Evolutionary conservation across 2,329 filamentous ascomycete genomes (phyloP).

Genomic region (Didymellaceae sp.): DNA sequence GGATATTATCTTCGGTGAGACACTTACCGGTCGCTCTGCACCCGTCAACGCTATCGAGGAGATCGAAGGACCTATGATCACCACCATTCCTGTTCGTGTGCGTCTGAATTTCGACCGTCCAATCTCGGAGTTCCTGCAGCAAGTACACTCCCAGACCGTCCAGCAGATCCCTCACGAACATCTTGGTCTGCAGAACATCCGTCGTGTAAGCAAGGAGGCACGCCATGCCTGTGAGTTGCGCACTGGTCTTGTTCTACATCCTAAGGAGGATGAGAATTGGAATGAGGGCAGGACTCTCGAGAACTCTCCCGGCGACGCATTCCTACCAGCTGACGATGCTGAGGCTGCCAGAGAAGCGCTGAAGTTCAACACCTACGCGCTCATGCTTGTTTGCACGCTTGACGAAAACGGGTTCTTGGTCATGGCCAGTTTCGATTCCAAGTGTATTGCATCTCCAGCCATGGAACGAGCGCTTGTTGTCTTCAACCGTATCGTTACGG

Average conservation of each 20-base stretch:
- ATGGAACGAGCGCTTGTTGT: constrained; percentile 63
- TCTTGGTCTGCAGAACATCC: constrained; percentile 66
- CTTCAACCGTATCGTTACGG: constrained; percentile 59
- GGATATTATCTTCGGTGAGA: constrained; percentile 65
- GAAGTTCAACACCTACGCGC: constrained; percentile 63
- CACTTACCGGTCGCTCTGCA: constrained; percentile 62
- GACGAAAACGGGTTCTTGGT: constrained; percentile 62
- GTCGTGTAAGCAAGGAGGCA: constrained; percentile 47
- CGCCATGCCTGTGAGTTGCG: constrained; percentile 45
- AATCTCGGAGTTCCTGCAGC: constrained; percentile 61
- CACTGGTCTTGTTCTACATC: constrained; percentile 49
- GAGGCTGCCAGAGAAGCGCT: constrained; percentile 67
- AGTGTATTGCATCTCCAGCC: constrained; percentile 59
- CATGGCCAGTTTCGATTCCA: constrained; percentile 70
- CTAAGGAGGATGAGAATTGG: constrained; percentile 39
- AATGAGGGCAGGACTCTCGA: constrained; percentile 22
- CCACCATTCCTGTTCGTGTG: constrained; percentile 64
- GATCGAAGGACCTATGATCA: constrained; percentile 67
- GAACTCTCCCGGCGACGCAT: constrained; percentile 56
- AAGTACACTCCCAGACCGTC: constrained; percentile 63
- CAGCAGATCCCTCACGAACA: constrained; percentile 70
- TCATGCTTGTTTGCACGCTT: constrained; percentile 70
- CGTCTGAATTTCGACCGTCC: constrained; percentile 52
- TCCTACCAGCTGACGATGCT: constrained; percentile 62
- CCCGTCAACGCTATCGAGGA: constrained; percentile 55